Base-by-base conservation (phyloP, 2,329 filamentous ascomycete genomes). In the Xylaria sp. region DNA sequence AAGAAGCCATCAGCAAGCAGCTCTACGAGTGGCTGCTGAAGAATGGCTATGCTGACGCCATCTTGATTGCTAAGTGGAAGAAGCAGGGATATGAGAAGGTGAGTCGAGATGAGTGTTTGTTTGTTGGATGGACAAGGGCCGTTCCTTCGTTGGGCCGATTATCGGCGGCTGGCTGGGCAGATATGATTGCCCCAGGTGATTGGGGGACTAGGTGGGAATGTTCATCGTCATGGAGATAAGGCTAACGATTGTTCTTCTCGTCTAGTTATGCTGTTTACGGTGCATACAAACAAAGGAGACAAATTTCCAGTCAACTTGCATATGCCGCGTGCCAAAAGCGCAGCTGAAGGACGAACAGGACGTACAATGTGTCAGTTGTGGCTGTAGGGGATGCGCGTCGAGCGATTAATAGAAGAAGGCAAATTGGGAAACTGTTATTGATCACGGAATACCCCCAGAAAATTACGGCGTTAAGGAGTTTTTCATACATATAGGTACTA, bases 271-370 rank as follows among this genome's bases (percentile, higher is more conserved):
- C 76, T 99, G 94, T 74, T 80, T 97, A 58, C 86, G 92, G 63
- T 99, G 94, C 75, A 93, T 99, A 59, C 94, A 99, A 76, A 97
- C 94, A n/a, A 97, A 97, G 76, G 94, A 99, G 80, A 99, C 94
- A 35, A 99, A 99, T 76, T 99, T 97, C 79, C 94, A 93, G 75
- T 90, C 91, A 65, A 99, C 93, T 0, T 99, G 94, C 74, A 94
- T 99, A 70, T 99, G 94, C 75, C 90, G 94, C 55, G 93, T 99
- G 54, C 94, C 94, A 1, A 88, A 89, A 72, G 88, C 91, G 37
- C 85, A 95, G 74, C 77, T 99, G 71, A 96, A 96, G 75, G 92
- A 96, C 70, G 87, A 91, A 48, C 89, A 94, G 73, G 89, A 90
- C 44, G 87, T 97, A 37, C 89, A 97, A 75, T 99, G 94, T 72